Percentiles rank a stretch among this genome's conserved stretches.
Conservation (phyloP, 1,139 yeast species). For the Scheffersomyces insectosa region DNA sequence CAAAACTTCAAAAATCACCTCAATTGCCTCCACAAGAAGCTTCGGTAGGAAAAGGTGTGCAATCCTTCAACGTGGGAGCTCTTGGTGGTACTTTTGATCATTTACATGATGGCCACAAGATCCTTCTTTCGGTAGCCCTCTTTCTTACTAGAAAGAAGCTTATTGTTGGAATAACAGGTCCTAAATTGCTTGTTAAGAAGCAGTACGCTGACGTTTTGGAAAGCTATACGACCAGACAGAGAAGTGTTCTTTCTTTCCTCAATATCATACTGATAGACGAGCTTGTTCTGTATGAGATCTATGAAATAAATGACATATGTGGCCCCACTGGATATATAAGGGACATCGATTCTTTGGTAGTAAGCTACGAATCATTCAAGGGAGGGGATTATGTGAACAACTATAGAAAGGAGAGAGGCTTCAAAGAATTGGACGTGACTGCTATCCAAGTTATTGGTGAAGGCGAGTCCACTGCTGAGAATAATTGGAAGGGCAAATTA, state of each 20-base stretch:
- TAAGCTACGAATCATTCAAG: slow-evolving; percentile 73
- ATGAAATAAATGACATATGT: slow-evolving; percentile 78
- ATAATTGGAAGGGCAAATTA: slow-evolving; percentile 65
- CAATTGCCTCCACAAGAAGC: too few relatives aligned
- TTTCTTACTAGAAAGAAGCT: slow-evolving; percentile 56
- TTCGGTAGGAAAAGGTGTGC: neutral
- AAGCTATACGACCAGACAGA: slow-evolving; percentile 52
- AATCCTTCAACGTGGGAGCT: slow-evolving; percentile 35
- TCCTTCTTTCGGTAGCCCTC: slow-evolving; percentile 71
- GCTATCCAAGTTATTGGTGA: slow-evolving; percentile 71
- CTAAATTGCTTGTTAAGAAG: slow-evolving; percentile 71
- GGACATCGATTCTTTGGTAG: slow-evolving; percentile 75
- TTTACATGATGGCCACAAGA: slow-evolving; percentile 92
- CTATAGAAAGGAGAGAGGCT: slow-evolving; percentile 56
- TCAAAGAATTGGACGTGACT: slow-evolving; percentile 53
- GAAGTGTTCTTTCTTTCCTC: slow-evolving; percentile 50
- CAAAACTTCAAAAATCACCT: too few relatives aligned
- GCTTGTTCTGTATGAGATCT: slow-evolving; percentile 28
- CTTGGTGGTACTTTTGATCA: slow-evolving; percentile 98
- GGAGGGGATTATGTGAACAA: slow-evolving; percentile 79
- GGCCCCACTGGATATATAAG: slow-evolving; percentile 89
- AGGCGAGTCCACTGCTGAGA: slow-evolving; percentile 43
- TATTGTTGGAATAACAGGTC: slow-evolving; percentile 84
- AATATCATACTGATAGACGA: slow-evolving; percentile 27
- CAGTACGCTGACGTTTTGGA: slow-evolving; percentile 70